phyloP scores from a whole-genome alignment of 225 moss, liverwort and hornwort species.

The Lunularia cruciata region DNA sequence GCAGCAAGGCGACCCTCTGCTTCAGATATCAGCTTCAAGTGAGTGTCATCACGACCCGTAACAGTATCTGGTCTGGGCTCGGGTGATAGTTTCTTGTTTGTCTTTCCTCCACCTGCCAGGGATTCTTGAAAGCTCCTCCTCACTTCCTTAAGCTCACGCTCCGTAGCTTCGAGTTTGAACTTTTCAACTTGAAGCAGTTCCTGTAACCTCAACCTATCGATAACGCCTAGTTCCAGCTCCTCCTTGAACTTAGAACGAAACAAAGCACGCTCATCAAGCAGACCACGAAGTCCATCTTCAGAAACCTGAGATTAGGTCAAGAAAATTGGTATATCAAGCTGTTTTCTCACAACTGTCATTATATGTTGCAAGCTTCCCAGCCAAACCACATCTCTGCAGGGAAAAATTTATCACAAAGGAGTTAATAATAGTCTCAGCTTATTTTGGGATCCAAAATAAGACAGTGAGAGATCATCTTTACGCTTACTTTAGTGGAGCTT shows the following conservation, averaged over 20 bases:
- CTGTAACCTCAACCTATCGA: conserved; percentile 46
- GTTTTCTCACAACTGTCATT: too few species aligned
- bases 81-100: conserved; percentile 20
- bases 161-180: conserved; percentile 42
- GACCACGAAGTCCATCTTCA: conserved; percentile 46
- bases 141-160: conserved; percentile 44
- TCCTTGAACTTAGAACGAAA: conserved; percentile 42
- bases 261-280: conserved; percentile 41
- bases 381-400: too few species aligned
- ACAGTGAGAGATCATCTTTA: too few species aligned
- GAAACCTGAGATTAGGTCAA: conserved; percentile 38
- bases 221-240: conserved; percentile 41
- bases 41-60: conserved; percentile 24
- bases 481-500: conserved; percentile 41
- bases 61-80: conserved; percentile 24
- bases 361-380: too few species aligned
- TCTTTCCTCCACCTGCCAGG: conserved; percentile 30
- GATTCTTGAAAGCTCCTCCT: conserved; percentile 35
- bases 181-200: conserved; percentile 46
- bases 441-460: too few species aligned
- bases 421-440: too few species aligned
- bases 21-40: conserved; percentile 29
- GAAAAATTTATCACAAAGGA: too few species aligned
- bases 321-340: background rate
- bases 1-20: conserved; percentile 42